Conservation (phyloP, 2,329 filamentous ascomycete genomes). For the Ophiostoma sp. region DNA sequence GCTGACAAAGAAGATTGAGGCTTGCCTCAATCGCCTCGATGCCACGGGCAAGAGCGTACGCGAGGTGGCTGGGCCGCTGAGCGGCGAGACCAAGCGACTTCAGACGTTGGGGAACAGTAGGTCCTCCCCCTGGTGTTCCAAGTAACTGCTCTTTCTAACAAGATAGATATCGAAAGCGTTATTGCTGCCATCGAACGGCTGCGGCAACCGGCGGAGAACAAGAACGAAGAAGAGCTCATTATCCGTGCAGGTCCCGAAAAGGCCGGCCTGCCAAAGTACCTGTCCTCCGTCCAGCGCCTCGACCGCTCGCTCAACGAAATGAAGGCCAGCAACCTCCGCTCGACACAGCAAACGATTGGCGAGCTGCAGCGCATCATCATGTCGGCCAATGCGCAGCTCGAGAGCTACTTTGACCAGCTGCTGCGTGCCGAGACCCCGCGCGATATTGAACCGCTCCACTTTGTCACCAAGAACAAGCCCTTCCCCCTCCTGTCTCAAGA, state of each 20-base stretch:
- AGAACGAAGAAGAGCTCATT: constrained; percentile 86
- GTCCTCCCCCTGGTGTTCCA: constrained; percentile 33
- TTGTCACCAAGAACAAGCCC: constrained; percentile 81
- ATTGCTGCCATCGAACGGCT: constrained; percentile 85
- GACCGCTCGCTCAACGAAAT: constrained; percentile 82
- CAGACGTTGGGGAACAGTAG: constrained; percentile 81
- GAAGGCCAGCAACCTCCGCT: constrained; percentile 83
- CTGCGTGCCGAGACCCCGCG: constrained; percentile 73
- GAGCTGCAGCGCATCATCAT: constrained; percentile 78
- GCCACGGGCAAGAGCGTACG: constrained; percentile 86
- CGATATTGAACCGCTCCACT: constrained; percentile 85
- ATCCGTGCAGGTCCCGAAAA: constrained; percentile 85
- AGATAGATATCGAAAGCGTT: constrained; percentile 79
- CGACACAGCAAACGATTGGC: constrained; percentile 84
- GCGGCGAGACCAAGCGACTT: constrained; percentile 84
- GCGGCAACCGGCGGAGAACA: constrained; percentile 87
- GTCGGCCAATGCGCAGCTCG: constrained; percentile 77
- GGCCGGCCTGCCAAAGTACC: constrained; percentile 78
- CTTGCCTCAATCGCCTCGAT: constrained; percentile 79
- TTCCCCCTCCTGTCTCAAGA: constrained; percentile 82
- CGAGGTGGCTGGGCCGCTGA: constrained; percentile 88
- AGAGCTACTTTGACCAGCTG: constrained; percentile 78
- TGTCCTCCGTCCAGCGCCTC: constrained; percentile 85
- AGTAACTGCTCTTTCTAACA: not conserved
- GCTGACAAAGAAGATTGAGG: constrained; percentile 93